A percentile compares a stretch with the other conserved stretches of the same genome.
These are phyloP conservation scores for Aquanectria penicillioides DNA, from an alignment of 2,329 filamentous ascomycete species.

Conservation along the genomic window DNA sequence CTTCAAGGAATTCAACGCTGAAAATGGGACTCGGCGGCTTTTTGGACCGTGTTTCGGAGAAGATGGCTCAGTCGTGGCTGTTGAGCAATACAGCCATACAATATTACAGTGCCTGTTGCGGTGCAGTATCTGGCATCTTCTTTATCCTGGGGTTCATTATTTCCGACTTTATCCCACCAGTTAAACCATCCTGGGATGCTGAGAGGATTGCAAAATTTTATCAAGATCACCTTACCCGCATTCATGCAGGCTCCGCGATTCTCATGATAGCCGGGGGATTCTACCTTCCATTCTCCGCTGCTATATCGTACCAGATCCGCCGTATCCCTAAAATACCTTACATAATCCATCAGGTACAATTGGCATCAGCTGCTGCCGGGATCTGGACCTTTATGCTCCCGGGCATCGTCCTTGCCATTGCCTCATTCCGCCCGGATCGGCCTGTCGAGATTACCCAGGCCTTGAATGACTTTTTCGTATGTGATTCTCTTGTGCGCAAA, in stretches of 20 bases:
- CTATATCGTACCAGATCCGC: conserved; percentile 22
- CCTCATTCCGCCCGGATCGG: conserved; percentile 25
- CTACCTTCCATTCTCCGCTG: conserved; percentile 22
- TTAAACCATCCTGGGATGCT: conserved; percentile 17
- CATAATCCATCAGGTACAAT: conserved; percentile 23
- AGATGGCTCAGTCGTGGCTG: conserved; percentile 9
- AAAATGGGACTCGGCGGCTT: conserved; percentile 6
- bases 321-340: conserved; percentile 22
- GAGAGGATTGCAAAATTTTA: conserved; percentile 21
- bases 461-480: conserved; percentile 26
- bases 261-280: conserved; percentile 26
- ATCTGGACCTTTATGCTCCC: conserved; percentile 30
- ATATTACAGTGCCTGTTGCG: conserved; percentile 19
- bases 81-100: conserved; percentile 23
- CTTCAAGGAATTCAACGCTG: too few species aligned
- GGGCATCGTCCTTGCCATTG: conserved; percentile 24
- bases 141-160: conserved; percentile 15
- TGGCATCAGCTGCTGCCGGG: conserved; percentile 19
- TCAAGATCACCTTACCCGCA: conserved; percentile 17
- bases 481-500: background rate
- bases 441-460: conserved; percentile 25
- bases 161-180: conserved; percentile 19
- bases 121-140: conserved; percentile 18
- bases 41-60: background rate
- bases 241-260: conserved; percentile 21